Conservation (phyloP, 2,329 filamentous ascomycete genomes). For the Colletotrichum incanum region DNA sequence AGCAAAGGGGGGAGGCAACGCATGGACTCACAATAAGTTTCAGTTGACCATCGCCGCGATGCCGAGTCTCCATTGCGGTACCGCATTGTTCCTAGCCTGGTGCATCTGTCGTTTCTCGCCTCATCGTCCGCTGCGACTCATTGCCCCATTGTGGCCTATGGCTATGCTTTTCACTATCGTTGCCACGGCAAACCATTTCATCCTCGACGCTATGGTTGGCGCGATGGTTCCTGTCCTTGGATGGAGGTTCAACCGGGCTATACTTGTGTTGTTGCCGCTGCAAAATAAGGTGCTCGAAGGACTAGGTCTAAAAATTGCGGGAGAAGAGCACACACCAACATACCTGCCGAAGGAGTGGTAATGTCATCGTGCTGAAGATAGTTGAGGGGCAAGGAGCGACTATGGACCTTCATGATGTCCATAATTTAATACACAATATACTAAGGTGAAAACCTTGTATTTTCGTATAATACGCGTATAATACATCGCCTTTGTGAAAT, state of each 20-base stretch:
- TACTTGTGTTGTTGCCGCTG: constrained; percentile 49
- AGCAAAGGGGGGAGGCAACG: constrained; percentile 47
- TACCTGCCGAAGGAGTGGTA: constrained; percentile 25
- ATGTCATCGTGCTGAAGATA: not conserved
- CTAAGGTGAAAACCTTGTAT: no score
- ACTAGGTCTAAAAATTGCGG: constrained; percentile 31
- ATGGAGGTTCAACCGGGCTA: constrained; percentile 51
- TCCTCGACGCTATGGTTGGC: constrained; percentile 55
- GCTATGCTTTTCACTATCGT: constrained; percentile 60
- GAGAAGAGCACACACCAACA: not conserved
- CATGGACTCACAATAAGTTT: constrained; percentile 62
- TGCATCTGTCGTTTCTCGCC: constrained; percentile 57
- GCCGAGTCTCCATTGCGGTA: constrained; percentile 65
- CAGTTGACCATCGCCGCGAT: constrained; percentile 65
- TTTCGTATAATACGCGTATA: no score
- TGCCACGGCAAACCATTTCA: constrained; percentile 59
- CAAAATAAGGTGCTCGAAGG: constrained; percentile 49
- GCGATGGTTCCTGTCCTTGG: constrained; percentile 53
- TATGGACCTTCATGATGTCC: not conserved
- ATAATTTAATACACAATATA: not conserved
- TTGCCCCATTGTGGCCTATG: constrained; percentile 60
- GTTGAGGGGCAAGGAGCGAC: not conserved
- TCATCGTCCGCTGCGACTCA: constrained; percentile 52
- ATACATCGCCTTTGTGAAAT: no score
- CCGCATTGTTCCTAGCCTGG: constrained; percentile 54